phyloP scores from a whole-genome alignment of 78 protist genomes.

The Dictyostelium brefeldianum region DNA sequence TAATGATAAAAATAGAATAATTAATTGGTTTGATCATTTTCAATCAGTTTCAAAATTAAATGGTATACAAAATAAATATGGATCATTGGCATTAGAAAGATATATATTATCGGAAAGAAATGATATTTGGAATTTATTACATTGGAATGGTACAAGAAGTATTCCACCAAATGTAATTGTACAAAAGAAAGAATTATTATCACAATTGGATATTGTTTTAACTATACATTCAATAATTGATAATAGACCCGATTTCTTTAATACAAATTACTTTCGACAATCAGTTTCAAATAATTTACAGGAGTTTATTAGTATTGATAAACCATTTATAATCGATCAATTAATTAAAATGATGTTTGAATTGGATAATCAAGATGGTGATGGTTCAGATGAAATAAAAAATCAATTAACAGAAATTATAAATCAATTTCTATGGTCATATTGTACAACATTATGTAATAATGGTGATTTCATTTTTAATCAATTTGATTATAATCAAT shows the following conservation, averaged over 20 bases:
- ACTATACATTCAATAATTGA: slow-evolving; percentile 12
- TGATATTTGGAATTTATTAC: background rate
- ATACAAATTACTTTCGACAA: background rate
- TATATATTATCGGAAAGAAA: slow-evolving; percentile 8
- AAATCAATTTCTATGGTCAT: background rate
- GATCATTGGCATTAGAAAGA: slow-evolving; percentile 22
- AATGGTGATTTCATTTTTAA: background rate
- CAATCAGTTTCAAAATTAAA: background rate
- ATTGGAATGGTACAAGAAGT: background rate
- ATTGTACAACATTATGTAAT: background rate
- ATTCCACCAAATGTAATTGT: slow-evolving; percentile 23
- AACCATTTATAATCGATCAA: background rate
- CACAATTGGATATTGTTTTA: background rate
- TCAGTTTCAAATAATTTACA: background rate
- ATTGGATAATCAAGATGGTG: background rate
- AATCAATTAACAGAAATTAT: background rate
- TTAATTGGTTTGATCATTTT: slow-evolving; percentile 13
- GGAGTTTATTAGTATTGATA: background rate
- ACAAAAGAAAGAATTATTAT: slow-evolving; percentile 28
- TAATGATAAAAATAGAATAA: background rate
- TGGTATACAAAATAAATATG: background rate
- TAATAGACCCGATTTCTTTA: background rate
- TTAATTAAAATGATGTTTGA: background rate
- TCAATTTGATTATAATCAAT: background rate
- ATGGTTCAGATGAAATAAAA: background rate